Percentiles rank a stretch among this genome's conserved stretches.
phyloP scores from a whole-genome alignment of 805 yeast genomes.

The Cyberlindnera maclurae region DNA sequence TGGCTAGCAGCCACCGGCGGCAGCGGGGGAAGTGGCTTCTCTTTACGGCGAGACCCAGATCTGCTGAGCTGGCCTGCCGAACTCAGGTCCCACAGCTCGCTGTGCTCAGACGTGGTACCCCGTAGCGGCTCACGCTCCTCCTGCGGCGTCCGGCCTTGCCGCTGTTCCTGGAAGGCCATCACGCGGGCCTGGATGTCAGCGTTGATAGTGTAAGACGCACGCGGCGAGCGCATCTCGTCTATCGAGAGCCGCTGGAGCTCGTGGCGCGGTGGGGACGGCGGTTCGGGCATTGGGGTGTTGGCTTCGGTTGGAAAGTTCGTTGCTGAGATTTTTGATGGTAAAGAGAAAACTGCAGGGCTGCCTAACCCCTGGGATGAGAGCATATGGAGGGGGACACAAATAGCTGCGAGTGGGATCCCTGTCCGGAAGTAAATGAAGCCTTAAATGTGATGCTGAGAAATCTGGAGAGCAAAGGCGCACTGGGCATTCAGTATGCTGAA shows the following conservation, averaged over 20 bases:
- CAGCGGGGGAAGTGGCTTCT: slow-evolving; percentile 37
- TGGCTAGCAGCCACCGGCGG: slow-evolving; percentile 22
- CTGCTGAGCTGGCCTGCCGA: not conserved
- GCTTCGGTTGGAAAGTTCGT: not conserved
- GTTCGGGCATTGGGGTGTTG: slow-evolving; percentile 5
- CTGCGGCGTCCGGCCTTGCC: slow-evolving; percentile 37
- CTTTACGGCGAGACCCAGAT: slow-evolving; percentile 9
- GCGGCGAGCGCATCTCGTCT: slow-evolving; percentile 18
- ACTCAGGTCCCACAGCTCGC: too few relatives aligned
- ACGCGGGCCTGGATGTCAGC: slow-evolving; percentile 84
- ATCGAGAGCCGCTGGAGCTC: slow-evolving; percentile 13
- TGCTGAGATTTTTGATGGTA: not conserved
- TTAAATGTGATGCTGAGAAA: too few relatives aligned
- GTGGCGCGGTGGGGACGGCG: slow-evolving; percentile 10
- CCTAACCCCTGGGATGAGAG: too few relatives aligned
- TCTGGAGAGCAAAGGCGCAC: too few relatives aligned
- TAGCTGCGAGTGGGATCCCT: too few relatives aligned
- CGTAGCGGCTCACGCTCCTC: slow-evolving; percentile 2
- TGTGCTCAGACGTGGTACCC: too few relatives aligned
- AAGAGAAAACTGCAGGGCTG: not conserved
- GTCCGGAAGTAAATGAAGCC: too few relatives aligned
- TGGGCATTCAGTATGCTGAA: too few relatives aligned
- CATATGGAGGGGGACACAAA: too few relatives aligned
- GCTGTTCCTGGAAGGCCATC: slow-evolving; percentile 78
- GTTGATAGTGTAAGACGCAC: slow-evolving; percentile 34